Percentiles rank a stretch among this genome's conserved stretches.
These are phyloP conservation scores for Crithidia mellificae DNA, from an alignment of 208 protist genomes.

Conservation along the genomic window DNA sequence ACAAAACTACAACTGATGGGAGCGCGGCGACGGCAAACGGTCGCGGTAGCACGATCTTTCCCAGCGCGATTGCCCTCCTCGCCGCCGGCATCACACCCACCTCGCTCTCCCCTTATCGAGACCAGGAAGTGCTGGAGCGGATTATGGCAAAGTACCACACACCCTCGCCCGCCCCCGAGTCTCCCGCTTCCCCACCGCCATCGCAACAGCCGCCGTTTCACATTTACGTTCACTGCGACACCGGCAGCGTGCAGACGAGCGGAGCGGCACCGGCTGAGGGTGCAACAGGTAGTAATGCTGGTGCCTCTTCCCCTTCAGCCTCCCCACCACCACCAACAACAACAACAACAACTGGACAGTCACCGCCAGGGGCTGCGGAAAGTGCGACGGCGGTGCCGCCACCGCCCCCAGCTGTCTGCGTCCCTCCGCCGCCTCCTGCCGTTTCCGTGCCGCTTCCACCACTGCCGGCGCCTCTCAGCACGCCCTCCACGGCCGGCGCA, in stretches of 20 bases:
- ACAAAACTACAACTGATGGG: background rate
- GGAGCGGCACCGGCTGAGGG: background rate
- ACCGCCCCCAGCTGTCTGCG: constrained; percentile 3
- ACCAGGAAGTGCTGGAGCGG: constrained; percentile 44
- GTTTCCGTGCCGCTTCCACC: constrained; percentile 8
- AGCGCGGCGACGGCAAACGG: no score
- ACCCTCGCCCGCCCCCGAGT: constrained; percentile 4
- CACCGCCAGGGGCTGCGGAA: background rate
- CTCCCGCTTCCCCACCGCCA: background rate
- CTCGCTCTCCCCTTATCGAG: constrained; percentile 33
- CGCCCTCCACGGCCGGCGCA: background rate
- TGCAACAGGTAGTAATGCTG: background rate
- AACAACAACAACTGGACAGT: background rate
- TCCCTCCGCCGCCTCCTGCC: constrained; percentile 11
- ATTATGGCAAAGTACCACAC: constrained; percentile 33
- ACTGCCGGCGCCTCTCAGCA: background rate
- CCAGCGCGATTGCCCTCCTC: constrained; percentile 19
- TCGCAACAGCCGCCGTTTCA: constrained; percentile 21
- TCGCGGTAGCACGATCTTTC: no score
- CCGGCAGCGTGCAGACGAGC: background rate
- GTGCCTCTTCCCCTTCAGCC: no score
- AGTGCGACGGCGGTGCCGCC: background rate
- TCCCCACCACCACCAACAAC: constrained; percentile 9
- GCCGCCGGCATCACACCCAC: background rate
- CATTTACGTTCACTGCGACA: constrained; percentile 44